phyloP scores from a whole-genome alignment of 2,329 filamentous ascomycete genomes.

The Pseudopyricularia cyperi region DNA sequence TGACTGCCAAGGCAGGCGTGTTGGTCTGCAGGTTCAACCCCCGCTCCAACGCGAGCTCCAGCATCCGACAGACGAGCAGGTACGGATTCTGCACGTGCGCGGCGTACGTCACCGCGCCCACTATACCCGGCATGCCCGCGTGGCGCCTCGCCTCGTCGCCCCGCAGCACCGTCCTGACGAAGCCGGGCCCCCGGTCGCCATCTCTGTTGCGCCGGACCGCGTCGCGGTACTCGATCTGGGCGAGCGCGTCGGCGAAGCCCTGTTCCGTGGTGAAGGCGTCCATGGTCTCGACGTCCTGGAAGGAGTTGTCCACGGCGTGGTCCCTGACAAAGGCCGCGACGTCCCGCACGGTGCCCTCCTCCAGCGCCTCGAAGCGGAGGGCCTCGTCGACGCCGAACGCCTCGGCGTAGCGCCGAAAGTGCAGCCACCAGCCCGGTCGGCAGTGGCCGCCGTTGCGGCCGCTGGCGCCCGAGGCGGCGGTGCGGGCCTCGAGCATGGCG shows the following conservation, averaged over 20 bases:
- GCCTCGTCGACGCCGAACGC: conserved; percentile 1
- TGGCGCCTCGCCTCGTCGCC: conserved; percentile 18
- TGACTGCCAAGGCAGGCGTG: conserved; percentile 25
- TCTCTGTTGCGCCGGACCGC: conserved; percentile 2
- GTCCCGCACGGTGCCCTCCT: conserved; percentile 1
- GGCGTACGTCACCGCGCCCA: conserved; percentile 28
- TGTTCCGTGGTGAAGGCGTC: conserved; percentile 26
- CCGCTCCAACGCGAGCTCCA: conserved; percentile 27
- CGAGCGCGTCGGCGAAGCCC: conserved; percentile 19
- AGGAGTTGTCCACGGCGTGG: conserved; percentile 26
- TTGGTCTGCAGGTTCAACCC: conserved; percentile 39
- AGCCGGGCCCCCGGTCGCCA: conserved; percentile 24
- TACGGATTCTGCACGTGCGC: conserved; percentile 39
- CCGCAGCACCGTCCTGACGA: conserved; percentile 18
- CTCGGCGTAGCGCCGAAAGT: neutral
- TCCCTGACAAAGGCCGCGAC: conserved; percentile 51
- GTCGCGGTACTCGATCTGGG: conserved; percentile 18
- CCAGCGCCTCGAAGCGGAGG: neutral
- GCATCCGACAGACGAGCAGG: conserved; percentile 30
- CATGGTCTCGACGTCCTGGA: conserved; percentile 29
- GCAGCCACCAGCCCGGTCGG: neutral
- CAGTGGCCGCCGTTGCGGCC: conserved; percentile 16
- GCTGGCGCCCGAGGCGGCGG: conserved; percentile 14
- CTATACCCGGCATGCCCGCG: conserved; percentile 17
- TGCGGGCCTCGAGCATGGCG: conserved; percentile 15